Conservation (phyloP, 441 rosid species). For the Geranium incanum region DNA sequence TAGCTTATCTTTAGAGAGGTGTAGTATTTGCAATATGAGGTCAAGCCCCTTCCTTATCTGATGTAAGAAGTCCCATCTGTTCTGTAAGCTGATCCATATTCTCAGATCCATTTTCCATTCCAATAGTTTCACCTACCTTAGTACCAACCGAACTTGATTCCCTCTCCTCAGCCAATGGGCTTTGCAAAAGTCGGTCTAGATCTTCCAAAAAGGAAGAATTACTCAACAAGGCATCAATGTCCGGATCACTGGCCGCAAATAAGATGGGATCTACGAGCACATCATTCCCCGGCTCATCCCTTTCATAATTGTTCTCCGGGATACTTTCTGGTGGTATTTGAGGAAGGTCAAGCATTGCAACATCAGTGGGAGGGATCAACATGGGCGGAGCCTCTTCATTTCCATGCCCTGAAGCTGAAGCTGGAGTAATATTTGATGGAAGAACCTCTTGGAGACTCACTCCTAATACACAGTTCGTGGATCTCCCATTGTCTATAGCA, state of each 20-base stretch:
- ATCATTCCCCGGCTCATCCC: neutral
- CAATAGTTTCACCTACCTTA: neutral
- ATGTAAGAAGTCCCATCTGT: conserved; percentile 6
- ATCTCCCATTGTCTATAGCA: too few relatives aligned
- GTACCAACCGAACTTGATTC: neutral
- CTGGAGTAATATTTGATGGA: neutral
- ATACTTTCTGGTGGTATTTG: neutral
- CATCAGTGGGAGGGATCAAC: neutral
- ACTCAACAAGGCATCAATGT: neutral
- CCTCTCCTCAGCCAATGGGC: neutral
- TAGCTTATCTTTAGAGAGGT: too few relatives aligned
- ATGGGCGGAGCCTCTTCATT: too few relatives aligned
- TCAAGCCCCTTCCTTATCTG: neutral
- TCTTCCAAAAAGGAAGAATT: neutral
- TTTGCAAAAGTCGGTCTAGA: neutral
- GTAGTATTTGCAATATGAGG: neutral
- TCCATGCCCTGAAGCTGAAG: neutral
- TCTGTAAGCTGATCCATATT: conserved; percentile 3
- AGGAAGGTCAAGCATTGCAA: neutral
- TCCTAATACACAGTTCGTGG: neutral
- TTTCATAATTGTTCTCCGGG: neutral
- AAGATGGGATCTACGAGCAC: neutral
- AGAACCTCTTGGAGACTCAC: neutral
- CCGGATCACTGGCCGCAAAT: neutral
- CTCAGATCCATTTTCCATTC: neutral